A percentile compares a stretch with the other conserved stretches of the same genome.
Conservation (phyloP, 768 basidiomycete species). For the Amanita inopinata region DNA sequence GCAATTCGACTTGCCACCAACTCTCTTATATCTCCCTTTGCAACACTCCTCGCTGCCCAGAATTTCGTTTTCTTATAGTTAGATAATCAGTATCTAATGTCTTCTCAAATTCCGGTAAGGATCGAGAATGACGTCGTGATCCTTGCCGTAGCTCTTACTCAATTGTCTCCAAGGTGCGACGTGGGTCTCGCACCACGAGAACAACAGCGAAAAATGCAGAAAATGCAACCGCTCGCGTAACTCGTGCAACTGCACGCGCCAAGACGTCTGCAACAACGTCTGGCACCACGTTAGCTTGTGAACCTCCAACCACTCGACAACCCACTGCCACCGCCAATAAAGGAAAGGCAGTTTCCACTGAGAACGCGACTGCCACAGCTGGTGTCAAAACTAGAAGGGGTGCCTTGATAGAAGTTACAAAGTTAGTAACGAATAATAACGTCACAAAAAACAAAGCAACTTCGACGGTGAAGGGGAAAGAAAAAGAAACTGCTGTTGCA, state of each 20-base stretch:
- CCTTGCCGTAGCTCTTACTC: slow-evolving; percentile 1
- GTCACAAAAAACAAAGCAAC: not conserved
- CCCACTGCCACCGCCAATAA: not conserved
- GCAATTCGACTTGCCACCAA: slow-evolving; percentile 5
- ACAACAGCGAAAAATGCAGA: slow-evolving; percentile 48
- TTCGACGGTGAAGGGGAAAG: slow-evolving; percentile 5
- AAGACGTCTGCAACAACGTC: slow-evolving; percentile 40
- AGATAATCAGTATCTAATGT: no score
- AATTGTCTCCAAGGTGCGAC: slow-evolving; percentile 40
- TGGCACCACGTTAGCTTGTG: slow-evolving; percentile 14
- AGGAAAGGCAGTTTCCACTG: slow-evolving; percentile 1
- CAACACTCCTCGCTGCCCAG: no score
- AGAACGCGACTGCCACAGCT: not conserved
- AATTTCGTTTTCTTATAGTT: no score
- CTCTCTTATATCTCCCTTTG: slow-evolving; percentile 1
- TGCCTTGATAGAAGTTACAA: slow-evolving; percentile 9
- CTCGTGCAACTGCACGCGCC: slow-evolving; percentile 43
- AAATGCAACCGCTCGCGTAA: slow-evolving; percentile 58
- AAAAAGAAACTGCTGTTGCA: slow-evolving; percentile 3
- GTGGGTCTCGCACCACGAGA: slow-evolving; percentile 50
- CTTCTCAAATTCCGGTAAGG: slow-evolving; percentile 27
- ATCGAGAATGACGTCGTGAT: not conserved
- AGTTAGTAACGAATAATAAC: slow-evolving; percentile 7
- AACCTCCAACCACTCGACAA: slow-evolving; percentile 6
- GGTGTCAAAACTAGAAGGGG: slow-evolving; percentile 18